These are phyloP conservation scores for Soucietia sequanensis DNA, from an alignment of 805 yeast genomes.

Conservation along the genomic window DNA sequence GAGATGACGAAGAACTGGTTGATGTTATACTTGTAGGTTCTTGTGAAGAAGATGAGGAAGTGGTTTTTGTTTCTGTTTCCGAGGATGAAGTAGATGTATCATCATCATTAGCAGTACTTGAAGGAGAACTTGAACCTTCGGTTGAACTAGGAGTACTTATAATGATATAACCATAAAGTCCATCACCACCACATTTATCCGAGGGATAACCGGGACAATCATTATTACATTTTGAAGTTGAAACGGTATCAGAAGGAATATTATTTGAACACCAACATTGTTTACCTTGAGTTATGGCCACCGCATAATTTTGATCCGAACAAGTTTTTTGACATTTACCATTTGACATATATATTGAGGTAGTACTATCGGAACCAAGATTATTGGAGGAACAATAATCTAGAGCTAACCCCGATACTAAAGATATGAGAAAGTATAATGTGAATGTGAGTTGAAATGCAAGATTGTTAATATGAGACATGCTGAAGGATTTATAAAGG, in stretches of 20 bases:
- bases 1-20: conserved; percentile 5
- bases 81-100: conserved; percentile 5
- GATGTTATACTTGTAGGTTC: conserved; percentile 9
- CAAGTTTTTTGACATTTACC: conserved; percentile 56
- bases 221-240: conserved; percentile 29
- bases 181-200: conserved; percentile 44
- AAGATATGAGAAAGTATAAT: not conserved
- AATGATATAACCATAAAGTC: conserved; percentile 54
- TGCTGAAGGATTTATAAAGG: too few species aligned
- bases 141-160: conserved; percentile 21
- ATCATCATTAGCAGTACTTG: too few species aligned
- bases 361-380: conserved; percentile 1
- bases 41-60: conserved; percentile 5
- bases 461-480: too few species aligned
- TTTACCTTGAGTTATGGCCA: conserved; percentile 51
- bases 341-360: conserved; percentile 34
- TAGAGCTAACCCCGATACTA: not conserved
- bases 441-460: not conserved
- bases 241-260: conserved; percentile 43
- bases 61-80: conserved; percentile 3
- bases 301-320: conserved; percentile 38
- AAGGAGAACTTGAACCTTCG: conserved; percentile 5
- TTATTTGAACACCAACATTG: conserved; percentile 63
- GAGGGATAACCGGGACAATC: conserved; percentile 46
- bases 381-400: conserved; percentile 1